These are phyloP conservation scores for Hypoxylon rubiginosum DNA, from an alignment of 2,329 filamentous ascomycete species.

Conservation along the genomic window DNA sequence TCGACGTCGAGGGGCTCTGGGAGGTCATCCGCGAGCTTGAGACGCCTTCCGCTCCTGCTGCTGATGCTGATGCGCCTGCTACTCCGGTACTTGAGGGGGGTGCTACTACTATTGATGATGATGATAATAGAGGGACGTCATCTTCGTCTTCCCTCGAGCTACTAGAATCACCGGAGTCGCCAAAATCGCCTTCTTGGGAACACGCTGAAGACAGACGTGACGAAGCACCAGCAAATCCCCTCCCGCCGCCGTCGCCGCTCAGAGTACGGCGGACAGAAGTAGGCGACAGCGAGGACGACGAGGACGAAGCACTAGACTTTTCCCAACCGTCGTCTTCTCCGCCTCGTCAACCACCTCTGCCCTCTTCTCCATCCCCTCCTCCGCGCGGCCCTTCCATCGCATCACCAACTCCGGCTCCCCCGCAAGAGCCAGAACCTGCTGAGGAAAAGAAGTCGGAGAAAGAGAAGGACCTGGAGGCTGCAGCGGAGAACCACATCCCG, in stretches of 20 bases:
- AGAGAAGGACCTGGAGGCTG: background rate
- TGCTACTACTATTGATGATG: background rate
- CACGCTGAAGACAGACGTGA: background rate
- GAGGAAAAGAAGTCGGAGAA: background rate
- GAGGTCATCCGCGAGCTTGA: constrained; percentile 69
- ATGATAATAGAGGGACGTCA: constrained; percentile 8
- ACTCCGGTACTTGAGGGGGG: too few species aligned
- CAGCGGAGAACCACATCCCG: constrained; percentile 45
- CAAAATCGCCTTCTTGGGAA: background rate
- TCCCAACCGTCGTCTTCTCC: constrained; percentile 28
- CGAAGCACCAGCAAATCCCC: background rate
- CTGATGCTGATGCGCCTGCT: background rate
- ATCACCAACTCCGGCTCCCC: background rate
- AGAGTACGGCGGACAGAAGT: constrained; percentile 47
- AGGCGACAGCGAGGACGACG: constrained; percentile 59
- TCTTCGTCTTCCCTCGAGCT: constrained; percentile 1
- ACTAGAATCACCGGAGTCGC: constrained; percentile 3
- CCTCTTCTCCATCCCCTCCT: constrained; percentile 2
- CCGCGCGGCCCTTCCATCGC: constrained; percentile 15
- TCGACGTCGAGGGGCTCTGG: constrained; percentile 70
- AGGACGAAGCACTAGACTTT: constrained; percentile 43
- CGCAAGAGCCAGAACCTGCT: constrained; percentile 1
- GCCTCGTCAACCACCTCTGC: background rate
- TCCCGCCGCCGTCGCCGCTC: constrained; percentile 15
- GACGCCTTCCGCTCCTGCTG: constrained; percentile 12